Evolutionary conservation across 148 eudicot species (phyloP).

Genomic region (Vaccinium corymbosum): DNA sequence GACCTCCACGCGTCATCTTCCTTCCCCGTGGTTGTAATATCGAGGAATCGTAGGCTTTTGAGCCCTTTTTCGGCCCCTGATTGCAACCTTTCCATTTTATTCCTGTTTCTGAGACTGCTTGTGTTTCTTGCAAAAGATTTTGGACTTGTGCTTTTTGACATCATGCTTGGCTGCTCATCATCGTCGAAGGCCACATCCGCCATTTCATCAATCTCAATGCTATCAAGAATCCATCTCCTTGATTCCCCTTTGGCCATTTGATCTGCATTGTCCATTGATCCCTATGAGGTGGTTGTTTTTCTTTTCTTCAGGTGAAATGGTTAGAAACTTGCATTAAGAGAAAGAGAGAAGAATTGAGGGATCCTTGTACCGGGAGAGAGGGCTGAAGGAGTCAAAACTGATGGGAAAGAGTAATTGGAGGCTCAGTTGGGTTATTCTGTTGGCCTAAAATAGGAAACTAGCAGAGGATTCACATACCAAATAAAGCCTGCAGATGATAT

Average conservation of each 20-base stretch:
- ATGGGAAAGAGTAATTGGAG: not conserved
- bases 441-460: slow-evolving; percentile 13
- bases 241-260: slow-evolving; percentile 23
- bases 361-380: too few species aligned
- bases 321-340: not conserved
- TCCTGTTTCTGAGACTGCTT: slow-evolving; percentile 28
- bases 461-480: not conserved
- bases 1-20: slow-evolving; percentile 76
- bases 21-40: slow-evolving; percentile 51
- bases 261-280: slow-evolving; percentile 5
- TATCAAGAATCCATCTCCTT: slow-evolving; percentile 34
- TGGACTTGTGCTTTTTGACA: slow-evolving; percentile 6
- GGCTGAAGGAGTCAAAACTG: not conserved
- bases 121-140: slow-evolving; percentile 19
- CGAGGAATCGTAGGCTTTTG: slow-evolving; percentile 65
- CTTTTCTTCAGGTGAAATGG: not conserved
- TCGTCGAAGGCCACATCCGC: slow-evolving; percentile 7
- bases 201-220: slow-evolving; percentile 23
- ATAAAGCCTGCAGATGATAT: not conserved
- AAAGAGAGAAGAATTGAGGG: not conserved
- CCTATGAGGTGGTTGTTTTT: not conserved
- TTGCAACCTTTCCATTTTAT: slow-evolving; percentile 36
- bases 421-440: not conserved
- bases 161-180: not conserved
- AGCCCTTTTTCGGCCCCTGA: slow-evolving; percentile 69